Conservation (phyloP, 108 stramenopile genomes). For the Cyclotella sp. region DNA sequence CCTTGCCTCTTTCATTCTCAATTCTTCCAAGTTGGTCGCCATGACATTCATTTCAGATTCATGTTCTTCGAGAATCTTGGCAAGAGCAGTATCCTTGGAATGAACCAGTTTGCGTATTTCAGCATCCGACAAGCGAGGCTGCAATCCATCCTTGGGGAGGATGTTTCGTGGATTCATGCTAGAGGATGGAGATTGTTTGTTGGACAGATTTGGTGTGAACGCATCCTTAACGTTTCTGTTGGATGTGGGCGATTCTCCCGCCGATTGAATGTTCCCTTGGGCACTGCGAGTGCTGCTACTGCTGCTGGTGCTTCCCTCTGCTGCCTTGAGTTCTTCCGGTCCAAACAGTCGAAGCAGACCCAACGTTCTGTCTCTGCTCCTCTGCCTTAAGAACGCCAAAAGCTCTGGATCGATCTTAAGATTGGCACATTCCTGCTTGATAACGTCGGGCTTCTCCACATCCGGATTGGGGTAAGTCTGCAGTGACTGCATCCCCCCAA, state of each 20-base stretch:
- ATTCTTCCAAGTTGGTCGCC: slow-evolving; percentile 48
- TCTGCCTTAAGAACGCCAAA: slow-evolving; percentile 1
- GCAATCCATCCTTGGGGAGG: slow-evolving; percentile 43
- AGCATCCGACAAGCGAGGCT: slow-evolving; percentile 44
- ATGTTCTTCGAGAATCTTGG: slow-evolving; percentile 49
- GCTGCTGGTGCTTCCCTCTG: slow-evolving; percentile 3
- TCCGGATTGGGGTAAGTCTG: slow-evolving; percentile 40
- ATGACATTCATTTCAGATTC: slow-evolving; percentile 51
- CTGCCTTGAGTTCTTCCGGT: slow-evolving; percentile 21
- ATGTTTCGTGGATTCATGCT: slow-evolving; percentile 5
- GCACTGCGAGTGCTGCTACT: not conserved
- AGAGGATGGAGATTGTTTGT: not conserved
- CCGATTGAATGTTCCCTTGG: slow-evolving; percentile 25
- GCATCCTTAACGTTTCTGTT: not conserved
- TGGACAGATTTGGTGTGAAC: slow-evolving; percentile 15
- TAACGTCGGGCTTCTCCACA: slow-evolving; percentile 1
- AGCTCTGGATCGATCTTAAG: slow-evolving; percentile 1
- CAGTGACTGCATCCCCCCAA: slow-evolving; percentile 51
- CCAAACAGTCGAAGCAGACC: slow-evolving; percentile 43
- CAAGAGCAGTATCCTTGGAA: slow-evolving; percentile 47
- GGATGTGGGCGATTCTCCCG: slow-evolving; percentile 34
- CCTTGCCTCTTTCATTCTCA: slow-evolving; percentile 24
- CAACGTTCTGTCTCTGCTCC: slow-evolving; percentile 40
- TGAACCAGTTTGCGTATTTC: slow-evolving; percentile 52
- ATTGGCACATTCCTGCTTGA: slow-evolving; percentile 3